phyloP scores from a whole-genome alignment of 208 protist species.

The Phytomonas sp. region DNA sequence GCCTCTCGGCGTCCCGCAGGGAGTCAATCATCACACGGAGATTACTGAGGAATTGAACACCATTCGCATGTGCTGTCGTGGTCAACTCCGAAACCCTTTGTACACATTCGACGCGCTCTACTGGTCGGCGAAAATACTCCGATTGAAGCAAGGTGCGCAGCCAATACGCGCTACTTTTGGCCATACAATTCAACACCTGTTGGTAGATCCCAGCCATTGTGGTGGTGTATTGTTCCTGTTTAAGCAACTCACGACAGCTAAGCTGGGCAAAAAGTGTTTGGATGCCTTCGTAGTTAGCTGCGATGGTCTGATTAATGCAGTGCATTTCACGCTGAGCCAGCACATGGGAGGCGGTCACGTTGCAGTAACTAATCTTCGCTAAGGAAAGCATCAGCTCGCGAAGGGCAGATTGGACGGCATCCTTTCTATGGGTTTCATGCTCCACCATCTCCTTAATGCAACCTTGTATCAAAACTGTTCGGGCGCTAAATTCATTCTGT shows the following conservation, averaged over 20 bases:
- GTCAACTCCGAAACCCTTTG: constrained; percentile 28
- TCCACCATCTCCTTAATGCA: constrained; percentile 27
- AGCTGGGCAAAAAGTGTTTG: constrained; percentile 52
- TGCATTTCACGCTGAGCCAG: constrained; percentile 77
- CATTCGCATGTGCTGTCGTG: constrained; percentile 27
- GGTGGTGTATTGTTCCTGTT: constrained; percentile 46
- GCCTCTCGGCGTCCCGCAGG: constrained; percentile 33
- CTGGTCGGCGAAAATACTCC: constrained; percentile 42
- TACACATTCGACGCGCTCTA: constrained; percentile 24
- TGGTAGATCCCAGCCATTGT: constrained; percentile 36
- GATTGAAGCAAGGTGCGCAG: constrained; percentile 43
- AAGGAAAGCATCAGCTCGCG: constrained; percentile 52
- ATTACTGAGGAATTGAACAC: constrained; percentile 39
- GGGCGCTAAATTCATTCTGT: constrained; percentile 20
- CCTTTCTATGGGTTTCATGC: constrained; percentile 38
- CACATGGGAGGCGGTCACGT: constrained; percentile 65
- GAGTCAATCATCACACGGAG: constrained; percentile 41
- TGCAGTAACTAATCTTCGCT: constrained; percentile 58
- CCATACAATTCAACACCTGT: constrained; percentile 38
- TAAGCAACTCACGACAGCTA: constrained; percentile 52
- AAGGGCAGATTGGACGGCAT: constrained; percentile 30
- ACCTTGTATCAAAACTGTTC: constrained; percentile 26
- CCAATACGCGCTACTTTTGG: constrained; percentile 35
- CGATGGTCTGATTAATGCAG: constrained; percentile 54
- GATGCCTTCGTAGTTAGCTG: constrained; percentile 39